phyloP scores from a whole-genome alignment of 306 rosid species.

The Begonia loranthoides region DNA sequence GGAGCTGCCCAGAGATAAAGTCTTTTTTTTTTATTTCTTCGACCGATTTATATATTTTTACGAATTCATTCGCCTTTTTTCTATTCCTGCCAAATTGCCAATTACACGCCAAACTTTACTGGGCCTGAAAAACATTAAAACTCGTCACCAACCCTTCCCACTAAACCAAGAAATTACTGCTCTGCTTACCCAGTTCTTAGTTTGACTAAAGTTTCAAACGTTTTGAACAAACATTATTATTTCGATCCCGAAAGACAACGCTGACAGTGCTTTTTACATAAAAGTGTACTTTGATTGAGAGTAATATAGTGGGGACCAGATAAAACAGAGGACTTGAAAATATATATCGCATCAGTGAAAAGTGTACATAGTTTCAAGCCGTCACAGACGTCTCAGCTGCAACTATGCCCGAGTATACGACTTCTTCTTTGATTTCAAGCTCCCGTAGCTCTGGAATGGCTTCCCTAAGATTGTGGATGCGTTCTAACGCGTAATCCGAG shows the following conservation, averaged over 20 bases:
- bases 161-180: too few relatives aligned
- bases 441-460: conserved; percentile 86
- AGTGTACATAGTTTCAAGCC: conserved; percentile 20
- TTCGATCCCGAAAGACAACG: neutral
- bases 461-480: conserved; percentile 83
- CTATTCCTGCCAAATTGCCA: neutral
- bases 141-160: too few relatives aligned
- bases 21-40: neutral
- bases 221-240: neutral
- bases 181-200: too few relatives aligned
- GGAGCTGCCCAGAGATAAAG: neutral
- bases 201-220: conserved; percentile 12
- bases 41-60: neutral
- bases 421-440: conserved; percentile 44
- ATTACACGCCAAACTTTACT: conserved; percentile 12
- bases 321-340: neutral
- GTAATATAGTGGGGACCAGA: conserved; percentile 7
- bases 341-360: neutral
- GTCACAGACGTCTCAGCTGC: conserved; percentile 81
- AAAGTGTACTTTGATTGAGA: neutral
- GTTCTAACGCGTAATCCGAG: conserved; percentile 82
- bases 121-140: too few relatives aligned
- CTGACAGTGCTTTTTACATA: too few relatives aligned
- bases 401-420: conserved; percentile 46
- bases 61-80: neutral